Conservation (phyloP, 345 rosid genomes). For the Physaria fendleri region DNA sequence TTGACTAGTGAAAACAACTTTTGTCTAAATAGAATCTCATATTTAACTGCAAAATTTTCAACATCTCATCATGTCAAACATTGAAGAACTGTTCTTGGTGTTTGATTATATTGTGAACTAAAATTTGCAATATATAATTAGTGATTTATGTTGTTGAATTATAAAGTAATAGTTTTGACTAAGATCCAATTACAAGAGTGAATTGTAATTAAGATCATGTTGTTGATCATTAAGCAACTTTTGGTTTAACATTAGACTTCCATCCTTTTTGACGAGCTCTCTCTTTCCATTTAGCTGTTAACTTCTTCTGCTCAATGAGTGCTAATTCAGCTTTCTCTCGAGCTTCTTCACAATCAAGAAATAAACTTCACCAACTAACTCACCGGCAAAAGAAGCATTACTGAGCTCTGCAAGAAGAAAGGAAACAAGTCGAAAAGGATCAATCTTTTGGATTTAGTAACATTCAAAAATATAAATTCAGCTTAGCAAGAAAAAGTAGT, state of each 20-base stretch:
- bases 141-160: neutral
- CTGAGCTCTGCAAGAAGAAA: conserved; percentile 50
- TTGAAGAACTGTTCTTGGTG: conserved; percentile 13
- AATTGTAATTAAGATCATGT: neutral
- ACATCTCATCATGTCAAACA: conserved; percentile 18
- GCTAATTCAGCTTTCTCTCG: conserved; percentile 79
- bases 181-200: conserved; percentile 9
- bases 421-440: neutral
- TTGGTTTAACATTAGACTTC: conserved; percentile 45
- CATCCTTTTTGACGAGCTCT: conserved; percentile 92
- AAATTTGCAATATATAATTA: neutral
- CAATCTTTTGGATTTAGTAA: neutral
- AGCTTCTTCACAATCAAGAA: conserved; percentile 70
- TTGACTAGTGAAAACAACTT: conserved; percentile 17
- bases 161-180: neutral
- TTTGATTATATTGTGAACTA: neutral
- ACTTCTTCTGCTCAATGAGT: conserved; percentile 60
- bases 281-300: conserved; percentile 66
- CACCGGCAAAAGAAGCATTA: conserved; percentile 67
- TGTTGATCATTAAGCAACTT: conserved; percentile 28
- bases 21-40: conserved; percentile 2
- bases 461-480: neutral
- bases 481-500: neutral
- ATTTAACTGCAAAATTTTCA: conserved; percentile 11
- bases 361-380: conserved; percentile 19